A percentile compares a stretch with the other conserved stretches of the same genome.
phyloP scores from a whole-genome alignment of 345 rosid genomes.

The Abelmoschus esculentus region DNA sequence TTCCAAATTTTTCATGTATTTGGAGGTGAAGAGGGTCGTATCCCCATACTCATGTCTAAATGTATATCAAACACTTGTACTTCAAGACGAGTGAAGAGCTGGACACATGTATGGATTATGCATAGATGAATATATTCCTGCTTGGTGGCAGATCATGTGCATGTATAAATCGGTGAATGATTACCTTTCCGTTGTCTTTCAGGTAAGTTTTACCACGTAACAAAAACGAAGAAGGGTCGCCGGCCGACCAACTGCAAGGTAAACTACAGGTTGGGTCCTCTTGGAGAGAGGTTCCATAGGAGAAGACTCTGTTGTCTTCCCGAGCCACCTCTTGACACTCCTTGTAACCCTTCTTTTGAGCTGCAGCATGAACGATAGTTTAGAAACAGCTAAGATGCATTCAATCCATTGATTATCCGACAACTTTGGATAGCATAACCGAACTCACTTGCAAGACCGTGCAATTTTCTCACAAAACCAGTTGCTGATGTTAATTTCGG shows the following conservation, averaged over 20 bases:
- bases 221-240: conserved; percentile 69
- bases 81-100: too few species aligned
- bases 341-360: conserved; percentile 64
- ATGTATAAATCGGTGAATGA: not conserved
- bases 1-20: too few species aligned
- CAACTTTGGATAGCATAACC: not conserved
- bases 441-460: conserved; percentile 54
- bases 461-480: conserved; percentile 67
- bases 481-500: conserved; percentile 56
- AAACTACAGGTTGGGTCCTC: conserved; percentile 40
- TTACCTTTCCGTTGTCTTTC: conserved; percentile 63
- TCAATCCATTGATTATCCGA: too few species aligned
- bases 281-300: conserved; percentile 69
- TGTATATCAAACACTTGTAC: too few species aligned
- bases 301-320: conserved; percentile 28
- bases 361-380: conserved; percentile 22
- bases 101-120: too few species aligned
- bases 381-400: too few species aligned
- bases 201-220: conserved; percentile 73
- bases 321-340: conserved; percentile 45
- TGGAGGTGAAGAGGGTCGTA: too few species aligned
- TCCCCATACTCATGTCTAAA: too few species aligned
- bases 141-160: too few species aligned
- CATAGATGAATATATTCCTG: too few species aligned
- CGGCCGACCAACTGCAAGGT: conserved; percentile 67